Conservation (phyloP, 805 yeast genomes). For the Pichia californica region DNA sequence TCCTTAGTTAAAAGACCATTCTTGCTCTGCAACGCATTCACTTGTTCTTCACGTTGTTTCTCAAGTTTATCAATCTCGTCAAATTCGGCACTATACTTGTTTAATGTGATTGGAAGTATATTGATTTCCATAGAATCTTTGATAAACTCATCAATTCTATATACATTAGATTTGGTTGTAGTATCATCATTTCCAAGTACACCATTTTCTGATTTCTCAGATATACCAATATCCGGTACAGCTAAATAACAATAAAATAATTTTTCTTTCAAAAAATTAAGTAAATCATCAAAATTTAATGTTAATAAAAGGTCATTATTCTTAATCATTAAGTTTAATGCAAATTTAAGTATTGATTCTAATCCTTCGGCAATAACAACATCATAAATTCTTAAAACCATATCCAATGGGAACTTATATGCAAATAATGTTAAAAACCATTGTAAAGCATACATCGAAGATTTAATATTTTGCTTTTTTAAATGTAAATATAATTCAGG, state of each 20-base stretch:
- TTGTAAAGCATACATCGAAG: constrained; percentile 96
- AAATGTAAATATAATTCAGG: constrained; percentile 75
- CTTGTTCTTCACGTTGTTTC: constrained; percentile 54
- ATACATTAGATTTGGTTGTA: constrained; percentile 29
- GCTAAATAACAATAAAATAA: constrained; percentile 61
- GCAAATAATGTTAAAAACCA: constrained; percentile 96
- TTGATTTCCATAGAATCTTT: constrained; percentile 69
- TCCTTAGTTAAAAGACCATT: constrained; percentile 72
- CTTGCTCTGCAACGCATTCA: constrained; percentile 49
- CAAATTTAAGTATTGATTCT: constrained; percentile 80
- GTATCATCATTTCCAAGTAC: constrained; percentile 13
- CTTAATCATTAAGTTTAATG: constrained; percentile 68
- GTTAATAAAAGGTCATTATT: constrained; percentile 54
- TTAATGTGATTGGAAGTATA: constrained; percentile 65
- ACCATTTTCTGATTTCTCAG: too few species aligned
- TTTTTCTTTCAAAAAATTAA: constrained; percentile 72
- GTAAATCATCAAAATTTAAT: constrained; percentile 67
- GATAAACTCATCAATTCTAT: constrained; percentile 69
- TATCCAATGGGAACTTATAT: constrained; percentile 85
- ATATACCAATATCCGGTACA: too few species aligned
- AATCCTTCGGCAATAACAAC: constrained; percentile 85
- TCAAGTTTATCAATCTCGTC: constrained; percentile 66
- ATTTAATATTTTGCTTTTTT: constrained; percentile 76
- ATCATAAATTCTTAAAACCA: constrained; percentile 84
- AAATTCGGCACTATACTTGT: constrained; percentile 68